Percentiles rank a stretch among this genome's conserved stretches.
Evolutionary conservation across 2,329 filamentous ascomycete species (phyloP).

Genomic region (Cryphonectria naterciae): DNA sequence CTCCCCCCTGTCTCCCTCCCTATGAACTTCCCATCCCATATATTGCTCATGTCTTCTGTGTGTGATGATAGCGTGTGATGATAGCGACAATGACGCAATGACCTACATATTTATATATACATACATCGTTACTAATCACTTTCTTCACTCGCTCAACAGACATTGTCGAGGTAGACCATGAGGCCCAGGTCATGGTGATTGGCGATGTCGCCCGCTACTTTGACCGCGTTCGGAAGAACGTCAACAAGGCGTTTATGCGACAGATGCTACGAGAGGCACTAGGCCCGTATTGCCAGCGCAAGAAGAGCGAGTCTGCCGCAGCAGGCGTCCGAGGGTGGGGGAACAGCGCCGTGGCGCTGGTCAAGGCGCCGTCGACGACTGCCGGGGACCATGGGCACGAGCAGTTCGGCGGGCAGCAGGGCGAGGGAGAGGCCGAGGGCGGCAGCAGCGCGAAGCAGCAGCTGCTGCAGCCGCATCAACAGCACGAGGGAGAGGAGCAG

Average conservation of each 20-base stretch:
- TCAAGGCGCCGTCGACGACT: slow-evolving; percentile 5
- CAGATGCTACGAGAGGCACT: slow-evolving; percentile 41
- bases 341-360: slow-evolving; percentile 25
- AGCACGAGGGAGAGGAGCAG: neutral
- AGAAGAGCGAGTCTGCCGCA: slow-evolving; percentile 29
- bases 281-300: slow-evolving; percentile 40
- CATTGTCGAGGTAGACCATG: slow-evolving; percentile 42
- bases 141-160: slow-evolving; percentile 17
- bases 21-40: too few species aligned
- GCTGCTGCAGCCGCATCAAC: neutral
- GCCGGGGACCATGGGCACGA: neutral
- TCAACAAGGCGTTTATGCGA: slow-evolving; percentile 44
- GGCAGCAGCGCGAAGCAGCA: neutral
- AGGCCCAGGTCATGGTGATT: slow-evolving; percentile 42
- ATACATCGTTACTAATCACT: too few species aligned
- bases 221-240: slow-evolving; percentile 42
- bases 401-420: neutral
- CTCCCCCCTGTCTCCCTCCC: too few species aligned
- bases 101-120: neutral
- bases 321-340: slow-evolving; percentile 27
- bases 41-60: too few species aligned
- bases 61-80: too few species aligned
- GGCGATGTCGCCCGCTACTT: slow-evolving; percentile 44
- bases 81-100: neutral
- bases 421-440: neutral